phyloP scores from a whole-genome alignment of 2,329 filamentous ascomycete species.

The Rhynchosporium agropyri region DNA sequence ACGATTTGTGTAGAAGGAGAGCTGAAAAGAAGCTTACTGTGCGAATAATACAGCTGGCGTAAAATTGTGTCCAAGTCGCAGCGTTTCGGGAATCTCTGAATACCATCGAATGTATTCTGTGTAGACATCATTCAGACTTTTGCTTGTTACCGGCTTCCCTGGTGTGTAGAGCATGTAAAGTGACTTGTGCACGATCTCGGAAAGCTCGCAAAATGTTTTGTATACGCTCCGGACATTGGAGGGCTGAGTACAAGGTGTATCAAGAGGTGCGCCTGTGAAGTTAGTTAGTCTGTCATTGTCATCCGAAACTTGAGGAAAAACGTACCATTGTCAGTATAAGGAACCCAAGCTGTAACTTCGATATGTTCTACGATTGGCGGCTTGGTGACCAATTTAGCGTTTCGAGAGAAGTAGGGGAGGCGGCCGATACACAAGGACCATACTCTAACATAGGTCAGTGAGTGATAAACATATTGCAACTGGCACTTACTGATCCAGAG shows the following conservation, averaged over 20 bases:
- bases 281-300: slow-evolving; percentile 3
- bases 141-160: slow-evolving; percentile 63
- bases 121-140: slow-evolving; percentile 65
- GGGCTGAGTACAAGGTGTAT: slow-evolving; percentile 63
- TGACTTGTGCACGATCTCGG: slow-evolving; percentile 71
- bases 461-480: slow-evolving; percentile 56
- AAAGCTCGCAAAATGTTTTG: slow-evolving; percentile 71
- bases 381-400: slow-evolving; percentile 59
- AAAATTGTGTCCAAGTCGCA: slow-evolving; percentile 68
- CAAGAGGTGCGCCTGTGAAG: slow-evolving; percentile 47
- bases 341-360: slow-evolving; percentile 57
- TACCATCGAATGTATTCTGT: slow-evolving; percentile 74
- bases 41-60: slow-evolving; percentile 73
- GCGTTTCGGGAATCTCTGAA: slow-evolving; percentile 63
- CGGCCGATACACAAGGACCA: slow-evolving; percentile 68
- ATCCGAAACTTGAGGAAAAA: neutral
- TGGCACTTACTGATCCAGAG: slow-evolving; percentile 59
- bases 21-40: slow-evolving; percentile 59
- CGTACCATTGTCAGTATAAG: slow-evolving; percentile 42
- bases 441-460: slow-evolving; percentile 48
- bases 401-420: slow-evolving; percentile 61
- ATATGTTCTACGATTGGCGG: slow-evolving; percentile 62
- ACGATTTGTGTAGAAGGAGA: neutral
- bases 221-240: slow-evolving; percentile 70
- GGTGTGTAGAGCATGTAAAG: slow-evolving; percentile 67